Conservation (phyloP, 768 basidiomycete genomes). For the Tricholoma sp. region DNA sequence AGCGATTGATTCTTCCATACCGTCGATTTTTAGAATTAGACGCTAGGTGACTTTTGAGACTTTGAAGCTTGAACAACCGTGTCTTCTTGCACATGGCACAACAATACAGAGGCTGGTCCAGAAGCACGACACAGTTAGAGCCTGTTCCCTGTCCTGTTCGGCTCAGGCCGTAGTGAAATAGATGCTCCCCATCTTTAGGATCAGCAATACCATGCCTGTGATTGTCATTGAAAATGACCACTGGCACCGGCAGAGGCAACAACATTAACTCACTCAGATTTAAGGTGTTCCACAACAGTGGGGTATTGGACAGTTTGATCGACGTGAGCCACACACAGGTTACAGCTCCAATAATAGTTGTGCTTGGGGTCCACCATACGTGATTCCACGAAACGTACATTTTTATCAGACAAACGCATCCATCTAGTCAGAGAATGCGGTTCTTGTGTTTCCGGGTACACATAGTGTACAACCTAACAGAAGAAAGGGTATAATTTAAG, state of each 20-base stretch:
- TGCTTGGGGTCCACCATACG: not conserved
- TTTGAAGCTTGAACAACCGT: not conserved
- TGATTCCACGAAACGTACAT: not conserved
- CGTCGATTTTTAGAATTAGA: no score
- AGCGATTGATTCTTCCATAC: no score
- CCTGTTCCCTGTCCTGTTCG: not conserved
- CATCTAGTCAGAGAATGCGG: not conserved
- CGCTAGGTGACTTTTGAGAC: not conserved
- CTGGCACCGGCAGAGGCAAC: not conserved
- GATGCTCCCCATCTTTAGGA: not conserved
- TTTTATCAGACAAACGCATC: not conserved
- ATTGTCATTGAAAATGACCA: not conserved
- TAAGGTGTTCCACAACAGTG: not conserved
- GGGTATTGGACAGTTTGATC: not conserved
- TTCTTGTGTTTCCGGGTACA: not conserved
- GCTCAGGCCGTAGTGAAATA: not conserved
- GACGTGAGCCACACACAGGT: not conserved
- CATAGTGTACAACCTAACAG: not conserved
- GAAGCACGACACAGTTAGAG: not conserved
- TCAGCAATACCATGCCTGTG: not conserved
- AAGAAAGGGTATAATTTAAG: not conserved
- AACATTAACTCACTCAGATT: not conserved
- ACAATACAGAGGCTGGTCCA: not conserved
- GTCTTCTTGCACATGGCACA: not conserved
- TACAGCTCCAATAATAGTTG: not conserved